Base-by-base conservation (phyloP, 192 early-diverging fungal species). In the Jimgerdemannia flammicorona region DNA sequence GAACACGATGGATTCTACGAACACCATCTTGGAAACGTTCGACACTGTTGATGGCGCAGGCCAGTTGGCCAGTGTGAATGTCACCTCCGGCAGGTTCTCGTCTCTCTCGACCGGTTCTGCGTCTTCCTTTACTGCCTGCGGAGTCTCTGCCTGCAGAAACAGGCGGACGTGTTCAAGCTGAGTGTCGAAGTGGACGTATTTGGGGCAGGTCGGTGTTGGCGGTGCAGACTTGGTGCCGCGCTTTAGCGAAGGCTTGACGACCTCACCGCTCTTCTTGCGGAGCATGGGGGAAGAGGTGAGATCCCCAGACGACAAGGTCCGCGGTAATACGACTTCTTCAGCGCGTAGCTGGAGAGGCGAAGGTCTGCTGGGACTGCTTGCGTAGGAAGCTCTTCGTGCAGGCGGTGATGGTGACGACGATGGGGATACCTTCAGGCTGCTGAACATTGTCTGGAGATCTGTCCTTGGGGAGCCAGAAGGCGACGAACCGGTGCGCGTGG, bases 181-280 rank as follows among this genome's bases (percentile, higher is more conserved):
- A 9, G 84, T 75, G 42, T 90, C 84, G 81, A 93, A 93, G 71
- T 90, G 90, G 18, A 93, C 92, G 40, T 84, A 91, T 79, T 90
- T 88, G 14, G 75, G 44, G n/a, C 43, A 44, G 1, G 59, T 29
- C 40, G 86, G 84, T 8, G 78, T 75, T 8, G 64, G 75, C 29
- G 86, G 82, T 42, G 81, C 75, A 18, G 82, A 76, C 41, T 80
- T 77, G 10, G 76, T 44, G 43, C 66, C 19, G 8, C 44, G 41
- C 43, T 75, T 75, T 6, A 75, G 66, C 18, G 66, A 75, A 18
- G 74, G 67, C 44, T 69, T 75, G 40, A 75, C 74, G 8, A 75
- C 40, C 49, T 75, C 66, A 49, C 74, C 74, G 49, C 74, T 75
- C 44, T 66, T 69, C 67, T 75, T 75, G 19, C 74, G 74, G 40